Evolutionary conservation across 106 monocot species (phyloP).

Genomic region (Dioscorea alata): DNA sequence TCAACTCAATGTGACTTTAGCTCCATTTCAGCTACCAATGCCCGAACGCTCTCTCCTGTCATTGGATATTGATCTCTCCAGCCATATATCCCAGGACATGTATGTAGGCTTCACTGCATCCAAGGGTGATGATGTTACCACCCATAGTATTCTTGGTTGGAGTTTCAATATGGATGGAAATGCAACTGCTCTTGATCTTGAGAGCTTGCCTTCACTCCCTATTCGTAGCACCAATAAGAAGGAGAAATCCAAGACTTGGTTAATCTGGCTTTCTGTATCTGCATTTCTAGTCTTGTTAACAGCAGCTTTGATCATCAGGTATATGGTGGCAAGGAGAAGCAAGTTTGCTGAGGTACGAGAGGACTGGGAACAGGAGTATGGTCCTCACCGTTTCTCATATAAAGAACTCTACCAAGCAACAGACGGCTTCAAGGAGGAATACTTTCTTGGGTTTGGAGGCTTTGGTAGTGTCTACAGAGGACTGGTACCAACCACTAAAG

Average conservation of each 20-base stretch:
- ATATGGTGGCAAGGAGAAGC: background rate
- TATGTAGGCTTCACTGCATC: constrained; percentile 24
- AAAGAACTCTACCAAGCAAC: background rate
- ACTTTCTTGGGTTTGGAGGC: background rate
- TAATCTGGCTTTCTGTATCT: background rate
- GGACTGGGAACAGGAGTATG: constrained; percentile 6
- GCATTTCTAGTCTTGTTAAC: background rate
- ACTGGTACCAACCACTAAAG: background rate
- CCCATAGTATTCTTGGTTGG: constrained; percentile 24
- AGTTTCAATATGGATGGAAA: constrained; percentile 13
- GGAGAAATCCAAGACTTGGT: background rate
- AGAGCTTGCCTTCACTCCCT: background rate
- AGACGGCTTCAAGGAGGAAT: constrained; percentile 1
- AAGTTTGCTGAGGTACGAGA: constrained; percentile 16
- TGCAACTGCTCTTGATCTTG: background rate
- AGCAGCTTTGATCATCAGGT: background rate
- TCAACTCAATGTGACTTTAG: constrained; percentile 17
- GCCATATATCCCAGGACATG: constrained; percentile 11
- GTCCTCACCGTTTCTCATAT: constrained; percentile 6
- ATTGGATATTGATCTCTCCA: constrained; percentile 8
- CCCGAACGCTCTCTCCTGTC: constrained; percentile 20
- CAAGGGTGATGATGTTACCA: background rate
- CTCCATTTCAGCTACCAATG: constrained; percentile 6
- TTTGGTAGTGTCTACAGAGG: constrained; percentile 8
- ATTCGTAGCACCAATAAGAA: background rate